Conservation (phyloP, 495 filamentous ascomycete genomes). For the Podospora appendiculata region DNA sequence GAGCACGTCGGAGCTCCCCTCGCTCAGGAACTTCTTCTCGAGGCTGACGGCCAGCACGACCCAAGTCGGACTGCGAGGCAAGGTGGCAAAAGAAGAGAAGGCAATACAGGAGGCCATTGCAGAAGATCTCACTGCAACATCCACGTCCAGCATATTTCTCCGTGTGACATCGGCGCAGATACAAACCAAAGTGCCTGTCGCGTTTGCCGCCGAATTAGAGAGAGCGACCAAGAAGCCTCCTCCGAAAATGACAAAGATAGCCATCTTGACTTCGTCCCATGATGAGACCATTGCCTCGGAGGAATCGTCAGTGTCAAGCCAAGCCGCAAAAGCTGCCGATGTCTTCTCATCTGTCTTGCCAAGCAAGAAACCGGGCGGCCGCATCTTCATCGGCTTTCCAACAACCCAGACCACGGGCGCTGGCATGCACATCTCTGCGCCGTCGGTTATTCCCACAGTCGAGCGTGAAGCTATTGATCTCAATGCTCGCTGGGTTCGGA, state of each 20-base stretch:
- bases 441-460: slow-evolving; percentile 96
- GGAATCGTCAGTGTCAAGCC: slow-evolving; percentile 27
- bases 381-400: slow-evolving; percentile 95
- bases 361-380: slow-evolving; percentile 65
- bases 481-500: slow-evolving; percentile 86
- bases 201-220: slow-evolving; percentile 80
- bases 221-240: slow-evolving; percentile 95
- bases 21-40: slow-evolving; percentile 74
- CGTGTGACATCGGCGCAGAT: slow-evolving; percentile 78
- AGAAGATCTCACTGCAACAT: slow-evolving; percentile 58
- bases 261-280: slow-evolving; percentile 83
- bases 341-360: slow-evolving; percentile 89
- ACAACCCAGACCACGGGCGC: slow-evolving; percentile 94
- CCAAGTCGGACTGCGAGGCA: slow-evolving; percentile 32
- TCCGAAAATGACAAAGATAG: slow-evolving; percentile 74
- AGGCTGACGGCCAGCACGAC: slow-evolving; percentile 46
- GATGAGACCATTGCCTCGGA: slow-evolving; percentile 67
- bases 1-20: slow-evolving; percentile 35
- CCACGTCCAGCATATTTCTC: slow-evolving; percentile 74
- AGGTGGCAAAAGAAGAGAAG: slow-evolving; percentile 45
- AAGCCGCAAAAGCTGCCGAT: slow-evolving; percentile 52
- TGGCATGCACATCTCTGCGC: slow-evolving; percentile 94
- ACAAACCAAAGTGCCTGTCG: slow-evolving; percentile 56
- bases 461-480: slow-evolving; percentile 95
- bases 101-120: slow-evolving; percentile 46